Conservation (phyloP, 164 flowering plant genomes). For the Taxillus chinensis region DNA sequence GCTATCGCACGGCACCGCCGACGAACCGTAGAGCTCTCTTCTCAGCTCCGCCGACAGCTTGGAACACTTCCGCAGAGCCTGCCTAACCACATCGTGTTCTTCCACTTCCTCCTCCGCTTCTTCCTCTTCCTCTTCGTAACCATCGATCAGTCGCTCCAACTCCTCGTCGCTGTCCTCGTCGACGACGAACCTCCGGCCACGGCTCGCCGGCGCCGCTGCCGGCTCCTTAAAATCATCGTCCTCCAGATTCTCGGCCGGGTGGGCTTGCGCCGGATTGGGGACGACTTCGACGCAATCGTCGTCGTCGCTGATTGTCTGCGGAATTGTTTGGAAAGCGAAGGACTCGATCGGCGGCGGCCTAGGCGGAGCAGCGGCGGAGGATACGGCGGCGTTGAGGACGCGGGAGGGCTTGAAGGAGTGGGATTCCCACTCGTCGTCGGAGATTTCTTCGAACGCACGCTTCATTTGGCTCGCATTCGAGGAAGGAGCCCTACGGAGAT, state of each 20-base stretch:
- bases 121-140: conserved; percentile 13
- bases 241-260: conserved; percentile 28
- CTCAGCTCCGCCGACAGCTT: conserved; percentile 64
- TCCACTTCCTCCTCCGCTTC: conserved; percentile 11
- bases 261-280: conserved; percentile 1
- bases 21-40: conserved; percentile 66
- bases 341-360: conserved; percentile 69
- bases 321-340: conserved; percentile 33
- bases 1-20: conserved; percentile 35
- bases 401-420: conserved; percentile 58
- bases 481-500: not conserved
- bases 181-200: conserved; percentile 58
- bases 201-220: conserved; percentile 16
- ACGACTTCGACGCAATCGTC: conserved; percentile 22
- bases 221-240: conserved; percentile 45
- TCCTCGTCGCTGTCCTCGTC: conserved; percentile 53
- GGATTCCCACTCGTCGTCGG: conserved; percentile 59
- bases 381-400: conserved; percentile 20
- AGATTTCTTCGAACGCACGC: conserved; percentile 43
- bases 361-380: conserved; percentile 1
- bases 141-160: conserved; percentile 15
- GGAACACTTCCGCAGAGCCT: conserved; percentile 79
- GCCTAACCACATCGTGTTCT: conserved; percentile 72
- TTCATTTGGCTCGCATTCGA: conserved; percentile 18
- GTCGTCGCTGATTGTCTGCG: conserved; percentile 10